Conservation (phyloP, 129 eudicot genomes). For the Mikania micrantha region DNA sequence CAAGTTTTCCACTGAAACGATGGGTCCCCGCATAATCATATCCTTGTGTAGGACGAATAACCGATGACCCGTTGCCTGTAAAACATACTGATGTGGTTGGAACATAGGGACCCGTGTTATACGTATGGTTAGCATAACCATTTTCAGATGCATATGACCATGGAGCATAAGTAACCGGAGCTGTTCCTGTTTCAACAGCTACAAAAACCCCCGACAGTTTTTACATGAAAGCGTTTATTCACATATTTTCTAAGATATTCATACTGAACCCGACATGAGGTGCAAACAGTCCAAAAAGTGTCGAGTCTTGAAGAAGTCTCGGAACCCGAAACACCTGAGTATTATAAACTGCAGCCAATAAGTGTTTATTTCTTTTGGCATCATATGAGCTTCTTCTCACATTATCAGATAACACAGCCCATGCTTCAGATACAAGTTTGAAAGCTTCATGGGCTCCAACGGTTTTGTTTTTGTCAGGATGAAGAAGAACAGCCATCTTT, state of each 20-base stretch:
- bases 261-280: slow-evolving; percentile 92
- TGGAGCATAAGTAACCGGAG: slow-evolving; percentile 58
- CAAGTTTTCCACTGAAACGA: slow-evolving; percentile 58
- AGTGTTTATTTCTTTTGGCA: slow-evolving; percentile 45
- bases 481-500: slow-evolving; percentile 83
- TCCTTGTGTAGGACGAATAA: slow-evolving; percentile 55
- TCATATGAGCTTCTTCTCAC: slow-evolving; percentile 66
- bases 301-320: slow-evolving; percentile 49
- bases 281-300: slow-evolving; percentile 92
- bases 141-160: slow-evolving; percentile 61
- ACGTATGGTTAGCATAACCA: slow-evolving; percentile 61
- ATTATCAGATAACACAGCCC: slow-evolving; percentile 67
- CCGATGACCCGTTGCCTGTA: slow-evolving; percentile 50
- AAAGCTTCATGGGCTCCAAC: slow-evolving; percentile 98
- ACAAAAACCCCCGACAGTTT: slow-evolving; percentile 87
- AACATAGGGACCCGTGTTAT: slow-evolving; percentile 28
- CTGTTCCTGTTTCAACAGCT: slow-evolving; percentile 81
- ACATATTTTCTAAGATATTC: slow-evolving; percentile 89
- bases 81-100: slow-evolving; percentile 42
- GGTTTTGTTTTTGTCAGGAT: slow-evolving; percentile 89
- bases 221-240: slow-evolving; percentile 88
- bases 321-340: slow-evolving; percentile 29
- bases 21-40: slow-evolving; percentile 53
- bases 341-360: slow-evolving; percentile 22
- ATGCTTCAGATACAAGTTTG: slow-evolving; percentile 79